Conservation (phyloP, 495 filamentous ascomycete genomes). For the Platismatia glauca region DNA sequence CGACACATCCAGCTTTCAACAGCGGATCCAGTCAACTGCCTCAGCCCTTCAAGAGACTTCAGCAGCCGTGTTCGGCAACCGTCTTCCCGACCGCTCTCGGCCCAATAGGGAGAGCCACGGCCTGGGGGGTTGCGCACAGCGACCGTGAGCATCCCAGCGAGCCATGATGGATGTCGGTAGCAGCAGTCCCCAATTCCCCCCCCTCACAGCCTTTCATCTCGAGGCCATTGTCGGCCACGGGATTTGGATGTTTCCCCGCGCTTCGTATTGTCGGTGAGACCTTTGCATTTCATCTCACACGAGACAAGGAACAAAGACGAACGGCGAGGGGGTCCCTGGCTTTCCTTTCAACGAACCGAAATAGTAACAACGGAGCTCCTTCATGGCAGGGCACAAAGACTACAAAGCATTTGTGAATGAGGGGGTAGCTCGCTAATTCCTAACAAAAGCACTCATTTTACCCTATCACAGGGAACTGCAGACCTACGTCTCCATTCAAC, state of each 20-base stretch:
- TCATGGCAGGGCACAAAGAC: neutral
- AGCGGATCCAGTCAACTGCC: neutral
- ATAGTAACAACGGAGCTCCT: neutral
- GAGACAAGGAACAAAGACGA: conserved; percentile 1
- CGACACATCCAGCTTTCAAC: neutral
- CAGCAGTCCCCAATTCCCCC: no score
- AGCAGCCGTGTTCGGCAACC: no score
- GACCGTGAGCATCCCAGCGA: no score
- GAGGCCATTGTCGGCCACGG: no score
- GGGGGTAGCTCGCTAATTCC: neutral
- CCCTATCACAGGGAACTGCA: neutral
- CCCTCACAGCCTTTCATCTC: no score
- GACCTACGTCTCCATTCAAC: neutral
- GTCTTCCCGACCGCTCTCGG: no score
- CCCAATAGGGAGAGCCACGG: no score
- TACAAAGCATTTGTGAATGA: neutral
- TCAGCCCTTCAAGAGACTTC: neutral
- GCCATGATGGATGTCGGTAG: no score
- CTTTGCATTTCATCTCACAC: neutral
- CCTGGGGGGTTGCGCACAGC: no score
- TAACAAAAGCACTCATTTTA: neutral
- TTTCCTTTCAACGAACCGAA: neutral
- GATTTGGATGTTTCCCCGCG: no score
- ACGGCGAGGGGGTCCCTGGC: neutral
- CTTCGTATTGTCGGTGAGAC: neutral